phyloP scores from a whole-genome alignment of 1,139 yeast genomes.

The Kodamaea plutei region DNA sequence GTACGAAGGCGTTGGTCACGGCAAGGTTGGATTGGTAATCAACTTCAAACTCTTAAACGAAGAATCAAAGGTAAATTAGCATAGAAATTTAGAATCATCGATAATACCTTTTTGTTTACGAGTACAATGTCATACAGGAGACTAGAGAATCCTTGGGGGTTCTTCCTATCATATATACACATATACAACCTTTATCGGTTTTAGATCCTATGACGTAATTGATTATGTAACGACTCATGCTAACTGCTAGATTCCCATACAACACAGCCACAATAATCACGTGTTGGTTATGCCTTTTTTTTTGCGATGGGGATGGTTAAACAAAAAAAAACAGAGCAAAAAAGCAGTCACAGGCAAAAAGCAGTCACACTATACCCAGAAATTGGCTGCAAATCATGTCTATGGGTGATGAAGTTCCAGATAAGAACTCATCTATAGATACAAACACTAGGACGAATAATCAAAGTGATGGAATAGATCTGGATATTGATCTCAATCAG shows the following conservation, averaged over 20 bases:
- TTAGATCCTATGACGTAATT: too few relatives aligned
- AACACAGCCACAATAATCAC: too few relatives aligned
- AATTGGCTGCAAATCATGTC: conserved; percentile 3
- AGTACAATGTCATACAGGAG: too few relatives aligned
- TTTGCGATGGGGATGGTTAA: conserved; percentile 2
- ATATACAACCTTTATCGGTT: too few relatives aligned
- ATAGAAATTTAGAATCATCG: too few relatives aligned
- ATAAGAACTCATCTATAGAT: neutral
- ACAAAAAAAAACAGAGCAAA: conserved; percentile 5
- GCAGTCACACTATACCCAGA: conserved; percentile 9
- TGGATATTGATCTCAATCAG: conserved; percentile 11
- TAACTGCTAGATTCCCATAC: too few relatives aligned
- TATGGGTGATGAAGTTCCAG: neutral
- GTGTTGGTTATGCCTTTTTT: too few relatives aligned
- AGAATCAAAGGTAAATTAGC: conserved; percentile 4
- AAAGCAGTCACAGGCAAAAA: conserved; percentile 12
- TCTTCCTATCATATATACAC: too few relatives aligned
- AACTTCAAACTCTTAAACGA: conserved; percentile 40
- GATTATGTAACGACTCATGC: too few relatives aligned
- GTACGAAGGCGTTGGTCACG: conserved; percentile 34
- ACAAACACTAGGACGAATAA: too few relatives aligned
- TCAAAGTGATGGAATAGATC: conserved; percentile 4
- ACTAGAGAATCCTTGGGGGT: too few relatives aligned
- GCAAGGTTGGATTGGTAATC: conserved; percentile 34
- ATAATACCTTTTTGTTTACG: too few relatives aligned